Evolutionary conservation across 1,284 basidiomycete species (phyloP).

Genomic region (Mrakiaceae sp.): DNA sequence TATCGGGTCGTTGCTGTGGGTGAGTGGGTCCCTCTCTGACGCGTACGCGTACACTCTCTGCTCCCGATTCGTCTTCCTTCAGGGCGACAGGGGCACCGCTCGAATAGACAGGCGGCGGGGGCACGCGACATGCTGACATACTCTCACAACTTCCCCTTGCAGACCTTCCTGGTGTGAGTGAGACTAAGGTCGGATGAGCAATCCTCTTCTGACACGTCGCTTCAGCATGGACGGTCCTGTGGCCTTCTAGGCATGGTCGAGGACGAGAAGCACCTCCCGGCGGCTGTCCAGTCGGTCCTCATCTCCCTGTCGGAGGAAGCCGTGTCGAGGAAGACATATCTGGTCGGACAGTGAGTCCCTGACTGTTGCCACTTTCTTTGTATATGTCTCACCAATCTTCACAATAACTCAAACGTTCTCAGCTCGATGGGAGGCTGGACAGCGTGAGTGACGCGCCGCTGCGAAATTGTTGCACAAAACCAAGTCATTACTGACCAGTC

Average conservation of each 20-base stretch:
- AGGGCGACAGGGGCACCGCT: no score
- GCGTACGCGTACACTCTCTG: background rate
- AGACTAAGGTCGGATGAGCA: background rate
- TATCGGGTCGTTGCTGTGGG: constrained; percentile 7
- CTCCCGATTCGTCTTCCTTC: no score
- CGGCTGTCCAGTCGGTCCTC: constrained; percentile 1
- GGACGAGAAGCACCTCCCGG: constrained; percentile 5
- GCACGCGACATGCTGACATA: background rate
- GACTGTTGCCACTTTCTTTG: background rate
- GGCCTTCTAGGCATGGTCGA: constrained; percentile 5
- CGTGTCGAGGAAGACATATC: background rate
- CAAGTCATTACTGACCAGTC: background rate
- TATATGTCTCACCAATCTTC: background rate
- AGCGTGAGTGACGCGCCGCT: background rate
- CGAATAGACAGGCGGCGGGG: background rate
- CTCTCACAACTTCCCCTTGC: background rate
- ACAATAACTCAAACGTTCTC: background rate
- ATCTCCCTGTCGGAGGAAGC: background rate
- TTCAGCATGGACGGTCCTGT: constrained; percentile 10
- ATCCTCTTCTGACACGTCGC: background rate
- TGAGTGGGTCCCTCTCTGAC: background rate
- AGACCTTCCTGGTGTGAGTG: background rate
- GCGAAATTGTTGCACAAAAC: background rate
- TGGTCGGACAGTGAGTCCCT: background rate
- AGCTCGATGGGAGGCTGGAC: constrained; percentile 12